These are phyloP conservation scores for Paramyrothecium sp. DNA, from an alignment of 2,329 filamentous ascomycete genomes.

Conservation along the genomic window DNA sequence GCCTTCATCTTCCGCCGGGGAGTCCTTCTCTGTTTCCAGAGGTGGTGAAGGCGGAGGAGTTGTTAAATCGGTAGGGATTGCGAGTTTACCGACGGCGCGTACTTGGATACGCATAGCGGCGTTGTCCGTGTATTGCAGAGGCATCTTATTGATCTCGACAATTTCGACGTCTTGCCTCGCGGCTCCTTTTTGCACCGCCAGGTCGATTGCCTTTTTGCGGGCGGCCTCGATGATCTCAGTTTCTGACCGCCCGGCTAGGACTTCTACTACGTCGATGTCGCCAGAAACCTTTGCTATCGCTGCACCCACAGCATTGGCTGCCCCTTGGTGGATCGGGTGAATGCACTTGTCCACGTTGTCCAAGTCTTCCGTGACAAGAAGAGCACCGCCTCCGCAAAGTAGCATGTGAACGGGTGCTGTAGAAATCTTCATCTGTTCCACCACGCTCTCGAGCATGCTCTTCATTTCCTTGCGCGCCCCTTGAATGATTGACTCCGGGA, in stretches of 20 bases:
- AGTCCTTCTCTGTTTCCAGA: slow-evolving; percentile 1
- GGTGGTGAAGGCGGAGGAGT: slow-evolving; percentile 19
- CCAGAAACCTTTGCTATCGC: slow-evolving; percentile 56
- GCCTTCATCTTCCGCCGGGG: slow-evolving; percentile 16
- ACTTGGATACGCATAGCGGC: slow-evolving; percentile 32
- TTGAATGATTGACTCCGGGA: slow-evolving; percentile 17
- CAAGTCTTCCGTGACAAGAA: slow-evolving; percentile 47
- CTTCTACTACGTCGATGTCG: slow-evolving; percentile 50
- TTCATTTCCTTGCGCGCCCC: slow-evolving; percentile 34
- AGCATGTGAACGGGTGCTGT: slow-evolving; percentile 50
- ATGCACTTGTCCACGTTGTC: slow-evolving; percentile 49
- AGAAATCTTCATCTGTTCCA: slow-evolving; percentile 57
- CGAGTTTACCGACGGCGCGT: slow-evolving; percentile 29
- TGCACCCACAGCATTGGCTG: slow-evolving; percentile 60
- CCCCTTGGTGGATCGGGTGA: slow-evolving; percentile 49
- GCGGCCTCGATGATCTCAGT: slow-evolving; percentile 37
- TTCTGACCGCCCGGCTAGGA: slow-evolving; percentile 35
- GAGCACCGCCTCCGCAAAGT: slow-evolving; percentile 56
- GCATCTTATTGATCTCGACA: slow-evolving; percentile 43
- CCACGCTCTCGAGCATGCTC: slow-evolving; percentile 45
- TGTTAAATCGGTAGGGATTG: slow-evolving; percentile 21
- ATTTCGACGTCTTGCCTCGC: slow-evolving; percentile 34
- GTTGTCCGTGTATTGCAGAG: slow-evolving; percentile 33
- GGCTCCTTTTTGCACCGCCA: slow-evolving; percentile 29
- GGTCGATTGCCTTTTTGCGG: slow-evolving; percentile 28